These are phyloP conservation scores for Cadophora sp. DNA, from an alignment of 2,329 filamentous ascomycete species.

Conservation along the genomic window DNA sequence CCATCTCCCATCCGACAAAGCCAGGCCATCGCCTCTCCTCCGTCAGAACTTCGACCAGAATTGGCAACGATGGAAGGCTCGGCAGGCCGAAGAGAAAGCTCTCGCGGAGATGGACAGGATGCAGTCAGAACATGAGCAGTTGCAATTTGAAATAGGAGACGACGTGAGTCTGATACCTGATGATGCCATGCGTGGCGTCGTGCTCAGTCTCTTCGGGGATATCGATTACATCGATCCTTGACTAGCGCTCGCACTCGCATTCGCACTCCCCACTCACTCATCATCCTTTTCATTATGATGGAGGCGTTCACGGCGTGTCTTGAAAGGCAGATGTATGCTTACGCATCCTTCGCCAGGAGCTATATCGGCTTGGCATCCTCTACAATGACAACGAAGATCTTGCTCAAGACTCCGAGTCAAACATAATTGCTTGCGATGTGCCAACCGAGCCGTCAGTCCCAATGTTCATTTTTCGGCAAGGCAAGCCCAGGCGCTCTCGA, in stretches of 20 bases:
- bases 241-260: slow-evolving; percentile 16
- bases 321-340: slow-evolving; percentile 38
- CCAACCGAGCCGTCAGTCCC: slow-evolving; percentile 30
- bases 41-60: slow-evolving; percentile 43
- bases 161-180: slow-evolving; percentile 42
- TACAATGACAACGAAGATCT: slow-evolving; percentile 33
- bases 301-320: slow-evolving; percentile 13
- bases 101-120: slow-evolving; percentile 36
- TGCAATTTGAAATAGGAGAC: slow-evolving; percentile 39
- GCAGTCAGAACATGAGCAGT: slow-evolving; percentile 39
- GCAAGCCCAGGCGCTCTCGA: slow-evolving; percentile 31
- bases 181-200: slow-evolving; percentile 43
- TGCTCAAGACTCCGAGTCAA: slow-evolving; percentile 22
- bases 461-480: slow-evolving; percentile 32
- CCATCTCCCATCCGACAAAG: slow-evolving; percentile 38
- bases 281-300: slow-evolving; percentile 24
- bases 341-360: slow-evolving; percentile 39
- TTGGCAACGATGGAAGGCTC: slow-evolving; percentile 42
- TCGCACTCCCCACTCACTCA: slow-evolving; percentile 21
- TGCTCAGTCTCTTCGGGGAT: slow-evolving; percentile 43
- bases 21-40: slow-evolving; percentile 40
- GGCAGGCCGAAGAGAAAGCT: slow-evolving; percentile 39
- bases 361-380: slow-evolving; percentile 34
- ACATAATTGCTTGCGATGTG: slow-evolving; percentile 28
- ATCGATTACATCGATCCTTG: slow-evolving; percentile 45